Evolutionary conservation across 2,329 filamentous ascomycete genomes (phyloP).

Genomic region (Herpotrichia juniperi): DNA sequence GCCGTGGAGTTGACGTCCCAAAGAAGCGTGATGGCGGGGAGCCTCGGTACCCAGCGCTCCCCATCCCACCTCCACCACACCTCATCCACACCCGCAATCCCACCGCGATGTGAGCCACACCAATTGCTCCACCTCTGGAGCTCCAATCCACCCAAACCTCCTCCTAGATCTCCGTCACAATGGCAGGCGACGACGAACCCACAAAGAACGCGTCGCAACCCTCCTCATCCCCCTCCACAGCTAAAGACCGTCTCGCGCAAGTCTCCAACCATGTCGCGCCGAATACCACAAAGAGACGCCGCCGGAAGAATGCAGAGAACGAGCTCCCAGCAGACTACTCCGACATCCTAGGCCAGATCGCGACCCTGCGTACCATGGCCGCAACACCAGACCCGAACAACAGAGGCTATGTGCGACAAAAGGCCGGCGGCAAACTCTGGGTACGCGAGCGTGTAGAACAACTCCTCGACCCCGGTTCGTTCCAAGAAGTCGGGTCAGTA

Average conservation of each 20-base stretch:
- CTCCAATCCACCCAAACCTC: background rate
- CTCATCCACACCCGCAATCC: conserved; percentile 2
- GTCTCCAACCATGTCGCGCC: conserved; percentile 52
- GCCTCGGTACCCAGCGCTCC: conserved; percentile 35
- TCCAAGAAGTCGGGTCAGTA: conserved; percentile 65
- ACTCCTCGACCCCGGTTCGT: conserved; percentile 62
- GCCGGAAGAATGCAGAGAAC: conserved; percentile 42
- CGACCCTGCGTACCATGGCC: conserved; percentile 58
- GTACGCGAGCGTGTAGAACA: conserved; percentile 65
- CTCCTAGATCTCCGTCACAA: conserved; percentile 8
- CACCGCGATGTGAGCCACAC: conserved; percentile 24
- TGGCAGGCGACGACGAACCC: conserved; percentile 30
- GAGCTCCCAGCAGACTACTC: conserved; percentile 65
- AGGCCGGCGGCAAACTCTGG: conserved; percentile 69
- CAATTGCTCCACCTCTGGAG: conserved; percentile 20
- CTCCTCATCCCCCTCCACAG: conserved; percentile 20
- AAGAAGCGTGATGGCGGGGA: conserved; percentile 26
- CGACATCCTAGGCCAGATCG: conserved; percentile 65
- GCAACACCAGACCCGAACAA: conserved; percentile 60
- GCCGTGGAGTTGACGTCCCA: background rate
- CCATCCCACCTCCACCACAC: conserved; percentile 21
- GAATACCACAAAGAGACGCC: conserved; percentile 44
- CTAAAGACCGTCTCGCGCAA: conserved; percentile 54
- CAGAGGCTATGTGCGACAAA: conserved; percentile 67
- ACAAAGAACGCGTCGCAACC: conserved; percentile 24